These are phyloP conservation scores for Fomitopsis pinicola DNA, from an alignment of 1,284 basidiomycete genomes.

Conservation along the genomic window DNA sequence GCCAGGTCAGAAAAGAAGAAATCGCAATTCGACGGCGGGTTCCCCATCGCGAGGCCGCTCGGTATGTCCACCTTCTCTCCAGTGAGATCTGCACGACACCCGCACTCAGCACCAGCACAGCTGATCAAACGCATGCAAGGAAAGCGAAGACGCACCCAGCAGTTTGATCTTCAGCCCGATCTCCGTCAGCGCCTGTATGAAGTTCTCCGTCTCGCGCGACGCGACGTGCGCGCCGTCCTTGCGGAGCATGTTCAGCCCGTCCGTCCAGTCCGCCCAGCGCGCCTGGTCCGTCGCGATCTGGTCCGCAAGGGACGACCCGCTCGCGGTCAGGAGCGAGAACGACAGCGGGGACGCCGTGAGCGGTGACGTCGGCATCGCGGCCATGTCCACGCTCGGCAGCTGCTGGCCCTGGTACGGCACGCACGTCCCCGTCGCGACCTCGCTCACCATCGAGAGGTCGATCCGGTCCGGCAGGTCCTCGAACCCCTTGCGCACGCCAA, in stretches of 20 bases:
- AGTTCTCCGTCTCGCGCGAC: constrained; percentile 82
- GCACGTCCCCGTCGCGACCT: constrained; percentile 79
- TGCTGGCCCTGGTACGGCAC: constrained; percentile 51
- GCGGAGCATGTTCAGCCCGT: constrained; percentile 87
- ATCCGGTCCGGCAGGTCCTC: constrained; percentile 87
- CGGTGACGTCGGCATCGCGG: constrained; percentile 40
- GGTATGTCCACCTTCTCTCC: constrained; percentile 93
- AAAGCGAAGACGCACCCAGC: constrained; percentile 49
- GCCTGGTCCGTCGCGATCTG: constrained; percentile 83
- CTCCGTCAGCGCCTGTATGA: constrained; percentile 85
- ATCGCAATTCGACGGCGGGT: constrained; percentile 76
- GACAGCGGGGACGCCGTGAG: constrained; percentile 66
- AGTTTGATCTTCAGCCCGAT: constrained; percentile 93
- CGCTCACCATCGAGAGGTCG: constrained; percentile 74
- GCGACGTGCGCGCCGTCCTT: constrained; percentile 77
- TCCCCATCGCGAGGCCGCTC: constrained; percentile 62
- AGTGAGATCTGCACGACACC: constrained; percentile 62
- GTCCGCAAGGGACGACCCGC: constrained; percentile 78
- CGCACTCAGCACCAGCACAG: not conserved
- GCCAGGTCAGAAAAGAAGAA: constrained; percentile 82
- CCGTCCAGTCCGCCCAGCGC: constrained; percentile 94
- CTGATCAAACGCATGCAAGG: not conserved
- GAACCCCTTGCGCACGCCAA: constrained; percentile 72
- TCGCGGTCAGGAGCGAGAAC: constrained; percentile 73
- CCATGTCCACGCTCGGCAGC: constrained; percentile 54